phyloP scores from a whole-genome alignment of 2,329 filamentous ascomycete species.

The Thermothelomyces thermophilus region DNA sequence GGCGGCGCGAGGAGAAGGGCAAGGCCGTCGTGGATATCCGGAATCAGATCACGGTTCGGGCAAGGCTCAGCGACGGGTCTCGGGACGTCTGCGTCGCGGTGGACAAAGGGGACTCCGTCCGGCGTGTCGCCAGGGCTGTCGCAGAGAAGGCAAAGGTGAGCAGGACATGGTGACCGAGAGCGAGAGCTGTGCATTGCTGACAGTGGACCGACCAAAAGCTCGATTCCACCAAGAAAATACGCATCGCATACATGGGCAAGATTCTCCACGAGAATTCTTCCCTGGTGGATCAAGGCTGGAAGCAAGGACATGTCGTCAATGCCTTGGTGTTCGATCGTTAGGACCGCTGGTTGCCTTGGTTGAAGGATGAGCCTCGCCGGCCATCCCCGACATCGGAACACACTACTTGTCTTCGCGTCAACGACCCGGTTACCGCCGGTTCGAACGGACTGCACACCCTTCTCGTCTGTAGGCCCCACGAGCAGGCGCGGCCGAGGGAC shows the following conservation, averaged over 20 bases:
- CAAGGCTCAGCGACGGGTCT: constrained; percentile 59
- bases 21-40: constrained; percentile 41
- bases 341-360: constrained; percentile 19
- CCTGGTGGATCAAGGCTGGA: constrained; percentile 67
- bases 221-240: constrained; percentile 51
- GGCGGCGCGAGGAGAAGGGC: constrained; percentile 45
- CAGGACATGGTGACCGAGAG: background rate
- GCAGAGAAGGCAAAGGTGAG: constrained; percentile 56
- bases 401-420: background rate
- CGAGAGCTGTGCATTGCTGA: background rate
- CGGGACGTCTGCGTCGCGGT: constrained; percentile 57
- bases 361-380: background rate
- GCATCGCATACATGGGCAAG: constrained; percentile 74
- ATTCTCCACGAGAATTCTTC: constrained; percentile 64
- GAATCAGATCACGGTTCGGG: constrained; percentile 49
- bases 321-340: constrained; percentile 58
- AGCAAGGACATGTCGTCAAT: constrained; percentile 67
- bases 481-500: background rate
- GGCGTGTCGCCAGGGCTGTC: constrained; percentile 55
- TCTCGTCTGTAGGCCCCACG: background rate
- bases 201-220: constrained; percentile 44
- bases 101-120: constrained; percentile 56
- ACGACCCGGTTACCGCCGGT: background rate
- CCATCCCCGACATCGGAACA: background rate
- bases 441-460: background rate